phyloP scores from a whole-genome alignment of 768 basidiomycete genomes.

The Xerocomus potaroensis region DNA sequence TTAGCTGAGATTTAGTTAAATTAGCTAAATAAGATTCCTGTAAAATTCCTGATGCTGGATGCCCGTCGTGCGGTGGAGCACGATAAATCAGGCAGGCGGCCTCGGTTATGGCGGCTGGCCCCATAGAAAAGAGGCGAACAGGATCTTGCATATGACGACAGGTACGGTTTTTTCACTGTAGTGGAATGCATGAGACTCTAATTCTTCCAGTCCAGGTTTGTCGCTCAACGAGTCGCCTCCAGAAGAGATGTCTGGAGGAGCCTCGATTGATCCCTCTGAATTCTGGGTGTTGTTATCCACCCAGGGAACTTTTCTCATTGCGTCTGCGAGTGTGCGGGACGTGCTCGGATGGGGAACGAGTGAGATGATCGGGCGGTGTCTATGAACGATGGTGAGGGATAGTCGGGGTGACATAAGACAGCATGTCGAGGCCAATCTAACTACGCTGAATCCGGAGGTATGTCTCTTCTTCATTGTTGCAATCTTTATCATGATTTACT shows the following conservation, averaged over 20 bases:
- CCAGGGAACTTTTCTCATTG: conserved; percentile 47
- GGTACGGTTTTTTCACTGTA: conserved; percentile 7
- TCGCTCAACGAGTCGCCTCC: background rate
- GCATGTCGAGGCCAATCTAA: conserved; percentile 26
- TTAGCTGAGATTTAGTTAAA: too few species aligned
- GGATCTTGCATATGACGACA: conserved; percentile 15
- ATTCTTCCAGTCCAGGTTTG: too few species aligned
- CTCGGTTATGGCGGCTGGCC: background rate
- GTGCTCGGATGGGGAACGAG: conserved; percentile 60
- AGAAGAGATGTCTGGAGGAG: background rate
- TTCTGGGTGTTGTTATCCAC: conserved; percentile 52
- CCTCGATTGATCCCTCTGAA: conserved; percentile 24
- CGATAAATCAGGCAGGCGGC: conserved; percentile 48
- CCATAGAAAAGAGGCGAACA: background rate
- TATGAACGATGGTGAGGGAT: conserved; percentile 37
- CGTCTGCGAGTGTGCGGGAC: conserved; percentile 49
- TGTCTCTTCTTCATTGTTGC: conserved; percentile 1
- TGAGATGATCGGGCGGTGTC: conserved; percentile 48
- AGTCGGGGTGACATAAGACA: conserved; percentile 14
- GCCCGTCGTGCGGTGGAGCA: conserved; percentile 58
- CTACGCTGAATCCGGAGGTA: conserved; percentile 19
- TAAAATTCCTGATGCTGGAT: too few species aligned
- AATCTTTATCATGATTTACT: background rate
- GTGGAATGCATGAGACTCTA: too few species aligned
- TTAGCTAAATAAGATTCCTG: too few species aligned